A percentile compares a stretch with the other conserved stretches of the same genome.
Evolutionary conservation across 106 monocot species (phyloP).

Genomic region (Allium fistulosum): DNA sequence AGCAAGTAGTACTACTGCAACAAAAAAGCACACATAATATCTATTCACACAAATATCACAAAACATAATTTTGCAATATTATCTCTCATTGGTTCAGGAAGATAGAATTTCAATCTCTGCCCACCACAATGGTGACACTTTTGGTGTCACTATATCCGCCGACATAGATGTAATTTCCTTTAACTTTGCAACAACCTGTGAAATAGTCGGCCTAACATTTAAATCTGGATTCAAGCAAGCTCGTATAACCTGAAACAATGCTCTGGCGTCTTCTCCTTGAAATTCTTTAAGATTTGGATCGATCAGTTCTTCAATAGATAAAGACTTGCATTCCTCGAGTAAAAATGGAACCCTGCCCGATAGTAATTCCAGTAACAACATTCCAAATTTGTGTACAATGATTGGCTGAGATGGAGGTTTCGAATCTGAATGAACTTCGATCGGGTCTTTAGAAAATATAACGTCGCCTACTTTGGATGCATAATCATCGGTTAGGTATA

Average conservation of each 20-base stretch:
- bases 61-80: no score
- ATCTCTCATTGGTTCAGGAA: conserved; percentile 14
- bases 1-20: no score
- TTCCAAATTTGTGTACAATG: conserved; percentile 33
- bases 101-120: conserved; percentile 53
- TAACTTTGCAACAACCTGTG: conserved; percentile 17
- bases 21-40: no score
- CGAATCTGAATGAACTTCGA: not conserved
- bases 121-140: conserved; percentile 46
- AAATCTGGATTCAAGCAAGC: conserved; percentile 28
- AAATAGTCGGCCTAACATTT: conserved; percentile 15
- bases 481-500: conserved; percentile 64
- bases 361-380: conserved; percentile 36
- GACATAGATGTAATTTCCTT: conserved; percentile 34
- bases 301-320: conserved; percentile 25
- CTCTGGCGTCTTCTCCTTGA: conserved; percentile 14
- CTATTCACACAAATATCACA: no score
- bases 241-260: conserved; percentile 19
- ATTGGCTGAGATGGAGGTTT: not conserved
- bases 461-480: conserved; percentile 50
- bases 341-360: conserved; percentile 27
- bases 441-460: conserved; percentile 16
- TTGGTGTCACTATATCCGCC: conserved; percentile 26
- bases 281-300: conserved; percentile 19
- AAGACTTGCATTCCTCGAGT: conserved; percentile 17